Evolutionary conservation across 2,329 filamentous ascomycete genomes (phyloP), one percentile per base, ranked within the genome.

Genomic region (Fonsecaea monophora): DNA sequence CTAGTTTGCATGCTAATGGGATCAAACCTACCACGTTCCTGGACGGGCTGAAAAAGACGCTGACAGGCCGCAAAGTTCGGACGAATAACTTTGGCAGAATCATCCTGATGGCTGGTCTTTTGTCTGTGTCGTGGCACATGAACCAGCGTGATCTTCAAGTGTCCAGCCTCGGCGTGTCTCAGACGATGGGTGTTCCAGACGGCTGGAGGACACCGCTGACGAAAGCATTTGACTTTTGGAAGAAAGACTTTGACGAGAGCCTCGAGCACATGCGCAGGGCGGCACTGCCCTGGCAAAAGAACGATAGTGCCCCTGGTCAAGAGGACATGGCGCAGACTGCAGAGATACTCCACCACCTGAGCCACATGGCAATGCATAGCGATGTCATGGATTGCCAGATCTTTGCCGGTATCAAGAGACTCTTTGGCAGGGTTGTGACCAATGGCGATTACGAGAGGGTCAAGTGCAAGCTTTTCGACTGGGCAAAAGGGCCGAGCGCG

Each of bases 41-140:
- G 0, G 94, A 98, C 72, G 94, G 92, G 0, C 84, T 98, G 25
- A 97, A 96, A 79, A 88, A 90, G 71, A 97, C 92, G 0, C 83
- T 99, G 21, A 94, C 92, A 71, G 89, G 89, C n/a, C 88, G 94
- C 68, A 89, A 87, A 65, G 94, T 98, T 3, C 87, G 90, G 60
- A 98, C 95, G 2, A 97, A 97, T 77, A 90, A 92, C 0, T 98
- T 98, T 75, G 95, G 94, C 1, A 88, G 94, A 50, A 95, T 91
- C 2, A 92, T 97, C 53, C 83, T 99, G 56, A 97, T 98, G 93
- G 91, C 94, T 0, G 94, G 94, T 0, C 81, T 99, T 37, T 83
- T 98, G 34, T 97, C 92, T 71, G 92, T 98, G 32, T 94, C 91
- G 75, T 98, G 93, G 92, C 94, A 99, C 77, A 94, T 98, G 91